Conservation (phyloP, 2,329 filamentous ascomycete species). For the Fusarium pseudoanthophilum region DNA sequence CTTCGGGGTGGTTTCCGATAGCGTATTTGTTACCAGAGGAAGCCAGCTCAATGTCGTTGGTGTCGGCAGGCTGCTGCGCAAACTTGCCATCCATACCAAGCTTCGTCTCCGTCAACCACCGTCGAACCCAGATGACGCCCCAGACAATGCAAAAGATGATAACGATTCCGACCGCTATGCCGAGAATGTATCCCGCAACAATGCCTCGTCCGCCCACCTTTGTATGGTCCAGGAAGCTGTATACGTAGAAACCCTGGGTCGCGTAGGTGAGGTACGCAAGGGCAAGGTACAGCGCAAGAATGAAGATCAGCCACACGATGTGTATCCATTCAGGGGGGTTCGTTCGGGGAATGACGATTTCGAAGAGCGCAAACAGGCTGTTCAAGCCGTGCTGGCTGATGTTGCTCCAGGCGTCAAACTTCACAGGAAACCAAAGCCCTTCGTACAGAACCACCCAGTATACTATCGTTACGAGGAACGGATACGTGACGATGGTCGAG, state of each 20-base stretch:
- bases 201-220: slow-evolving; percentile 57
- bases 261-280: slow-evolving; percentile 79
- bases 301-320: slow-evolving; percentile 72
- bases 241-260: slow-evolving; percentile 79
- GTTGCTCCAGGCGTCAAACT: slow-evolving; percentile 71
- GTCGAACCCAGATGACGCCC: slow-evolving; percentile 61
- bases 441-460: slow-evolving; percentile 74
- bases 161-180: slow-evolving; percentile 63
- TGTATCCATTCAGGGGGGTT: slow-evolving; percentile 69
- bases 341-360: slow-evolving; percentile 76
- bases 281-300: slow-evolving; percentile 77
- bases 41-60: slow-evolving; percentile 46
- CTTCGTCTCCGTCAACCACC: slow-evolving; percentile 61
- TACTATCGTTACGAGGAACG: slow-evolving; percentile 76
- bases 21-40: slow-evolving; percentile 37
- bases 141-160: slow-evolving; percentile 65
- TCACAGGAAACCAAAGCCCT: slow-evolving; percentile 59
- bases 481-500: slow-evolving; percentile 70
- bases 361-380: slow-evolving; percentile 77
- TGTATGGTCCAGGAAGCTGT: slow-evolving; percentile 78
- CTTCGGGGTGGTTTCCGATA: slow-evolving; percentile 24
- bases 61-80: slow-evolving; percentile 39
- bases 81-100: slow-evolving; percentile 57
- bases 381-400: slow-evolving; percentile 82
- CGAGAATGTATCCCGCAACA: slow-evolving; percentile 73